phyloP scores from a whole-genome alignment of 1,284 basidiomycete genomes.

The Puccinia triticina region DNA sequence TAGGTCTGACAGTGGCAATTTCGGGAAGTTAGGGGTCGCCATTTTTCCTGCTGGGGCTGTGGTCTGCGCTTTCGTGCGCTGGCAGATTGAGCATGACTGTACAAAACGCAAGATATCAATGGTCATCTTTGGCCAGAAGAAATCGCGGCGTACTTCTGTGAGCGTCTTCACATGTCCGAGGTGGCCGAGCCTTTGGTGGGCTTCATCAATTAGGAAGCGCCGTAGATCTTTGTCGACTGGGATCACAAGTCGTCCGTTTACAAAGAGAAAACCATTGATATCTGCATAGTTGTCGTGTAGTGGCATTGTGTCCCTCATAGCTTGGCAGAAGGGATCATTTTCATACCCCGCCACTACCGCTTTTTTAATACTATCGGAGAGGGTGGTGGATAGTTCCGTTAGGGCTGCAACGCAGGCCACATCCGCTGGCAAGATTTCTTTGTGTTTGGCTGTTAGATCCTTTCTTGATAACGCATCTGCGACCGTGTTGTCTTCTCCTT shows the following conservation, averaged over 20 bases:
- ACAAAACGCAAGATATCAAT: too few relatives aligned
- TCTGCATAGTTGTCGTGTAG: too few relatives aligned
- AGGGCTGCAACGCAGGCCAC: slow-evolving; percentile 4
- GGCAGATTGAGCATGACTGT: too few relatives aligned
- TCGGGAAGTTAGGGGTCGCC: slow-evolving; percentile 35
- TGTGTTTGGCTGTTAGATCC: background rate
- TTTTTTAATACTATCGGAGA: slow-evolving; percentile 52
- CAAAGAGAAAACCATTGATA: too few relatives aligned
- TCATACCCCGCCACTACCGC: slow-evolving; percentile 59
- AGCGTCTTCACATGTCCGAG: slow-evolving; percentile 62
- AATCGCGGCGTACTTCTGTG: slow-evolving; percentile 56
- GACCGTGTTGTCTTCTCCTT: slow-evolving; percentile 60
- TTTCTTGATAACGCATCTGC: slow-evolving; percentile 61
- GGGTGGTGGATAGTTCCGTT: background rate
- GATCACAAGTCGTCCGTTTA: slow-evolving; percentile 59
- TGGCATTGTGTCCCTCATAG: slow-evolving; percentile 53
- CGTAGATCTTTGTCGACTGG: slow-evolving; percentile 55
- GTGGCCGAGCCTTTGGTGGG: slow-evolving; percentile 61
- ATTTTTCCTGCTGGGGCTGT: slow-evolving; percentile 56
- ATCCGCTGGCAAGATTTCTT: background rate
- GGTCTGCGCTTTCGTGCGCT: too few relatives aligned
- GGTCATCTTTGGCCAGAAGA: too few relatives aligned
- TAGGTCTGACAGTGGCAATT: slow-evolving; percentile 35
- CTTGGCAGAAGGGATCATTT: slow-evolving; percentile 57
- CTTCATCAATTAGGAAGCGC: slow-evolving; percentile 56